These are phyloP conservation scores for Naematelia encephala DNA, from an alignment of 768 basidiomycete species.

Conservation along the genomic window DNA sequence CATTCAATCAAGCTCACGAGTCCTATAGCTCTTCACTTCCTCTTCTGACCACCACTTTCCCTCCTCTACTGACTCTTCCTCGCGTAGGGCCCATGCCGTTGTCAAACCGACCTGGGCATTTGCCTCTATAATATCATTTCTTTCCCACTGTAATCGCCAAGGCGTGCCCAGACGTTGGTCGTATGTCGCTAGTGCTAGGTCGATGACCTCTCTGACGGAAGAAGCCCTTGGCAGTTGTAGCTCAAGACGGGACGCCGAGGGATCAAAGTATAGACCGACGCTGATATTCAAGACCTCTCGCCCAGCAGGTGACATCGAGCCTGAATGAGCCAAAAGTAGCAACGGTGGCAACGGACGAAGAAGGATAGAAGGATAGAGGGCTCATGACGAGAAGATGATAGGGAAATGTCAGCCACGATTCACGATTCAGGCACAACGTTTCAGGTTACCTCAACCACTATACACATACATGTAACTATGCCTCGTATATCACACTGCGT, in stretches of 20 bases:
- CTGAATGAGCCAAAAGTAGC: background rate
- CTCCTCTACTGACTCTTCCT: slow-evolving; percentile 2
- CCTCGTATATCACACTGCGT: too few relatives aligned
- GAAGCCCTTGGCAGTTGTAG: too few relatives aligned
- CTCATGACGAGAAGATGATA: background rate
- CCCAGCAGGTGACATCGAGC: too few relatives aligned
- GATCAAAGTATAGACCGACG: too few relatives aligned
- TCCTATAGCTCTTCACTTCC: slow-evolving; percentile 12
- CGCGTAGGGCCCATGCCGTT: slow-evolving; percentile 1
- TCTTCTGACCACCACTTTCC: slow-evolving; percentile 30
- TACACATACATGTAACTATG: background rate
- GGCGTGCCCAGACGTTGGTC: too few relatives aligned
- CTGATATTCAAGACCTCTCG: too few relatives aligned
- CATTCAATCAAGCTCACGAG: slow-evolving; percentile 11
- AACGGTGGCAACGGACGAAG: background rate
- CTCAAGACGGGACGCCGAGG: too few relatives aligned
- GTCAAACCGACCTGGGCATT: too few relatives aligned
- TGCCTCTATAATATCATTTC: too few relatives aligned
- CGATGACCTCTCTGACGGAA: too few relatives aligned
- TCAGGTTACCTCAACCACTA: background rate
- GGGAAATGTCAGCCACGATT: background rate
- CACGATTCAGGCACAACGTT: background rate
- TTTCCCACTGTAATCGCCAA: too few relatives aligned
- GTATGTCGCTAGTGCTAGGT: too few relatives aligned
- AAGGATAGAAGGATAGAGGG: background rate